A percentile compares a stretch with the other conserved stretches of the same genome.
These are phyloP conservation scores for Serendipita sp. DNA, from an alignment of 768 basidiomycete genomes.

Conservation along the genomic window DNA sequence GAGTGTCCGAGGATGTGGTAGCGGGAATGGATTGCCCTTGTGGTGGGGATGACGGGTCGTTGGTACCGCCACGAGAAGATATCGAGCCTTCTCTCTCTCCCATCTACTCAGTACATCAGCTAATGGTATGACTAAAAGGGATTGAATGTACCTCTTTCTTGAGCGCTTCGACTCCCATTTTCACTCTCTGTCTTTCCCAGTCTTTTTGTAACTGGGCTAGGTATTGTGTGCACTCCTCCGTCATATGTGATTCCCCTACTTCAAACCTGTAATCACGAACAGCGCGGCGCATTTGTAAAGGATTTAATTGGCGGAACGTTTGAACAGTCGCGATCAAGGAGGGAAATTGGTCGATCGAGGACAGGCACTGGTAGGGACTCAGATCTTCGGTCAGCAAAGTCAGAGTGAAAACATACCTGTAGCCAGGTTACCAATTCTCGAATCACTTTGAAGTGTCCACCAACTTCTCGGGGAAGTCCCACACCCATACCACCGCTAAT, in stretches of 20 bases:
- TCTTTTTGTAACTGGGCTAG: conserved; percentile 90
- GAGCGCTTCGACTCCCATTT: conserved; percentile 68
- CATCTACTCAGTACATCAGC: conserved; percentile 28
- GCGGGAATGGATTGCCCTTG: conserved; percentile 13
- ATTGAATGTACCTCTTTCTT: conserved; percentile 50
- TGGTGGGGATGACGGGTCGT: conserved; percentile 14
- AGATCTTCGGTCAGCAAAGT: conserved; percentile 11
- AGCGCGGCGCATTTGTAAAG: conserved; percentile 91
- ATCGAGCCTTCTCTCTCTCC: conserved; percentile 41
- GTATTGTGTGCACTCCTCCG: conserved; percentile 89
- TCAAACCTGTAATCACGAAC: conserved; percentile 78
- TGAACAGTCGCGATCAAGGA: conserved; percentile 83
- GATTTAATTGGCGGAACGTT: conserved; percentile 71
- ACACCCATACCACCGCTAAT: conserved; percentile 38
- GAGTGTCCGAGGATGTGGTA: conserved; percentile 19
- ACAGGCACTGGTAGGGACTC: conserved; percentile 41
- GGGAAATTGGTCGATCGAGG: conserved; percentile 75
- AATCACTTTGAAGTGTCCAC: conserved; percentile 67
- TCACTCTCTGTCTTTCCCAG: conserved; percentile 86
- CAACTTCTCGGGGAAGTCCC: conserved; percentile 61
- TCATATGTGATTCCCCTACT: conserved; percentile 82
- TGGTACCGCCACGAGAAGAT: conserved; percentile 30
- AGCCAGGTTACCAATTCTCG: conserved; percentile 75
- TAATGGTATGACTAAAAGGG: conserved; percentile 4
- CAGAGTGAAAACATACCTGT: conserved; percentile 32